These are phyloP conservation scores for Colletotrichum cuscutae DNA, from an alignment of 2,329 filamentous ascomycete species.

Conservation along the genomic window DNA sequence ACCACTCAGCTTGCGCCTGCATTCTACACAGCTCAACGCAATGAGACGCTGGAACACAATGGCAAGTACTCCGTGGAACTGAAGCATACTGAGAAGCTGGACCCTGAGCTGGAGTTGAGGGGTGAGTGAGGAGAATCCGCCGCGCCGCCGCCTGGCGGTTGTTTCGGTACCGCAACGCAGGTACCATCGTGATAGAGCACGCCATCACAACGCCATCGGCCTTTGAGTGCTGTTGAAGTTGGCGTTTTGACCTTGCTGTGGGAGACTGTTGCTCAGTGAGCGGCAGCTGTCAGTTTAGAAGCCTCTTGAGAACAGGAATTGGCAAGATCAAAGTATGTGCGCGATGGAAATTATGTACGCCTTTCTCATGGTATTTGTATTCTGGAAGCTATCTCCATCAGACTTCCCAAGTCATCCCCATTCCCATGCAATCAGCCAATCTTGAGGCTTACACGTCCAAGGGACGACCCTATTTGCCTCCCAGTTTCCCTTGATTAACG, in stretches of 20 bases:
- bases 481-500: constrained; percentile 8
- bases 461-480: background rate
- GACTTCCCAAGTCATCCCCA: background rate
- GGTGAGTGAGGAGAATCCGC: background rate
- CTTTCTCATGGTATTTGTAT: background rate
- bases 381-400: background rate
- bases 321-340: background rate
- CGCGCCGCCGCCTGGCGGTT: constrained; percentile 13
- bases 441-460: background rate
- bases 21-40: background rate
- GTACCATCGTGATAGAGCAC: constrained; percentile 10
- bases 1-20: background rate
- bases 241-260: background rate
- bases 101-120: background rate
- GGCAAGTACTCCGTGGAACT: background rate
- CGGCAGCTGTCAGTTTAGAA: background rate
- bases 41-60: constrained; percentile 2
- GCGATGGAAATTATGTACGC: background rate
- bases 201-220: background rate
- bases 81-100: background rate
- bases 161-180: constrained; percentile 13
- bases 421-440: background rate
- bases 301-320: background rate
- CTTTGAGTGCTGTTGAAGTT: background rate
- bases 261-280: background rate